Evolutionary conservation across 2,329 filamentous ascomycete genomes (phyloP).

Genomic region (Colletotrichum viniferum): DNA sequence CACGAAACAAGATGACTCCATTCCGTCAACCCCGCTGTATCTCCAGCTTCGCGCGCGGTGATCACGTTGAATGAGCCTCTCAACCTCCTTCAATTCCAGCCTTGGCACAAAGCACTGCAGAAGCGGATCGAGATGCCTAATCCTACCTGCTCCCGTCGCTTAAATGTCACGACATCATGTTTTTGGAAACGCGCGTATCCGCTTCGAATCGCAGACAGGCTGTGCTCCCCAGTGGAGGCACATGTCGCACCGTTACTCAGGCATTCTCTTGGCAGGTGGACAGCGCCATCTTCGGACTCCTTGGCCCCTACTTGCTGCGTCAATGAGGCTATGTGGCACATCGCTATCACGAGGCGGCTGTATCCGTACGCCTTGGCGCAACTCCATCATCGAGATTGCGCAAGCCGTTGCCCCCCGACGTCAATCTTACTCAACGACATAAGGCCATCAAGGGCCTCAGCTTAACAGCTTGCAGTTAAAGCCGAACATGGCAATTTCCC

Average conservation of each 20-base stretch:
- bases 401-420: neutral
- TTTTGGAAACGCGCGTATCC: neutral
- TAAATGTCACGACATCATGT: neutral
- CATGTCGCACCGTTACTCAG: neutral
- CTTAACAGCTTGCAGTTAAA: neutral
- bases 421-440: neutral
- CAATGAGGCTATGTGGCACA: neutral
- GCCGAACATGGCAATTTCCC: neutral
- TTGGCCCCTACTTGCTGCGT: neutral
- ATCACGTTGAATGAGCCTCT: neutral
- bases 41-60: neutral
- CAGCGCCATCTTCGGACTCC: neutral
- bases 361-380: neutral
- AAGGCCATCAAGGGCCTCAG: neutral
- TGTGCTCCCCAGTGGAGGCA: neutral
- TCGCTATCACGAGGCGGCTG: neutral
- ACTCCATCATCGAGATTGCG: neutral
- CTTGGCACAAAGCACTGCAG: neutral
- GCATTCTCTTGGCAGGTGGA: neutral
- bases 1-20: neutral
- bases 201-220: neutral
- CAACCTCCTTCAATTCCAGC: neutral
- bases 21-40: neutral
- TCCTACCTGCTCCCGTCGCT: neutral
- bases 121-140: neutral